Evolutionary conservation across 2,329 filamentous ascomycete genomes (phyloP).

Genomic region (Pseudocercospora macadamiae): DNA sequence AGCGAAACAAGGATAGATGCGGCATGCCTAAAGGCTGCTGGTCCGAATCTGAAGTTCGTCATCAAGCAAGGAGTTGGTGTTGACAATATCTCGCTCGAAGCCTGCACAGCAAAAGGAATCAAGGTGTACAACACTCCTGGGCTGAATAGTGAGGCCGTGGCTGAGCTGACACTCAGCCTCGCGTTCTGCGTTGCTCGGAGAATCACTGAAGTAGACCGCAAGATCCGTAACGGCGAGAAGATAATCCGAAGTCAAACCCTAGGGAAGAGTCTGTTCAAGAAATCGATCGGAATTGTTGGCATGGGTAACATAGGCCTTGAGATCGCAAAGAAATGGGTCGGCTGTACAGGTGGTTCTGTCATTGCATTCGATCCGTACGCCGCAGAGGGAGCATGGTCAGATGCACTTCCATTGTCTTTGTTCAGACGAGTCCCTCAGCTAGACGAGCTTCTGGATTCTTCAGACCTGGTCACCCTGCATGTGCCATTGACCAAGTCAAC

Average conservation of each 20-base stretch:
- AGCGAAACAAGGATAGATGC: slow-evolving; percentile 30
- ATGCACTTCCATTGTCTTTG: slow-evolving; percentile 6
- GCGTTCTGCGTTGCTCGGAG: slow-evolving; percentile 38
- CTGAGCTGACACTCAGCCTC: slow-evolving; percentile 40
- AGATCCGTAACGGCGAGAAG: slow-evolving; percentile 29
- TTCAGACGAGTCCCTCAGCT: slow-evolving; percentile 34
- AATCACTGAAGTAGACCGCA: slow-evolving; percentile 36
- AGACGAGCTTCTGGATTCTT: slow-evolving; percentile 36
- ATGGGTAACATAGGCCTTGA: neutral
- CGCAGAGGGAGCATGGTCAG: slow-evolving; percentile 30
- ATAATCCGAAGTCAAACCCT: slow-evolving; percentile 34
- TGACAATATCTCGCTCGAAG: slow-evolving; percentile 51
- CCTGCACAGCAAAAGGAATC: slow-evolving; percentile 48
- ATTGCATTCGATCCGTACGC: slow-evolving; percentile 43
- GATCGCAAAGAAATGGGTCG: slow-evolving; percentile 38
- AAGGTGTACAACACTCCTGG: slow-evolving; percentile 51
- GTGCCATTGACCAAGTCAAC: slow-evolving; percentile 39
- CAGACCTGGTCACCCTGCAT: slow-evolving; percentile 43
- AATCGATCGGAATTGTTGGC: slow-evolving; percentile 31
- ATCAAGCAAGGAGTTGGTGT: slow-evolving; percentile 53
- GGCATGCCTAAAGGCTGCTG: slow-evolving; percentile 29
- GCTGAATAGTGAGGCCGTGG: slow-evolving; percentile 48
- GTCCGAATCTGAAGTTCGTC: slow-evolving; percentile 46
- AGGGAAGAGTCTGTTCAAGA: slow-evolving; percentile 36
- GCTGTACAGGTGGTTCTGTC: slow-evolving; percentile 36